Evolutionary conservation across 805 yeast genomes (phyloP), one percentile per base, ranked within the genome.

Genomic region (Monosporozyma servazzii): DNA sequence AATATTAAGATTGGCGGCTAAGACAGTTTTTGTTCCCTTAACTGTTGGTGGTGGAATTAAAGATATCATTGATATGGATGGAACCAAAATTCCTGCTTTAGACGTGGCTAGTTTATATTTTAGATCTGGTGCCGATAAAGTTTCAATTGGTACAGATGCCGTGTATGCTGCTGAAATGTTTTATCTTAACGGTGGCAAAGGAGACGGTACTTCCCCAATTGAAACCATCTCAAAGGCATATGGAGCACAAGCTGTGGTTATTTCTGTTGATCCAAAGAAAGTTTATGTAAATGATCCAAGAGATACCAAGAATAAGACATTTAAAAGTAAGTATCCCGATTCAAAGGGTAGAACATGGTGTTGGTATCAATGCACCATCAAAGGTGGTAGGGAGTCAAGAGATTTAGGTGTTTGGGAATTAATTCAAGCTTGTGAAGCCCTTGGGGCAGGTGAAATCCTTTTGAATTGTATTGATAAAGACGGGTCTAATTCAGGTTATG

Each of bases 1-100:
- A 59, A 96, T 93, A 2, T 74, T 93, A 57, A 80, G 78, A 55
- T 71, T 73, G 53, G 86, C 97, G 0, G 95, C 96, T 11, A 84
- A 85, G 67, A 84, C 95, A 1, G 86, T 91, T 48, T 93, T 93
- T 71, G 99, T 93, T 13, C 99, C 99, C 8, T 74, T 93, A 56
- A 93, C 99, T 0, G 96, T 93, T 42, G 99, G 99, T 44, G 99
- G 99, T 52, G 99, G 99, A 46, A 93, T 93, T 56, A 82, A 87
- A 58, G 98, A 91, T 65, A 80, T 88, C 57, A 77, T 79, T 27
- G 98, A 93, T 58, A 95, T 96, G 0, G 87, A 79, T 56, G 95
- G 95, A 31, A 81, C 86, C 7, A 60, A 68, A 8, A 80, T 88
- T 13, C 82, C 96, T 6, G 98, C 98, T 0, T 77, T 86, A 36